A percentile compares a stretch with the other conserved stretches of the same genome.
These are phyloP conservation scores for Parachaetomium inaequale DNA, from an alignment of 495 filamentous ascomycete species.

Conservation along the genomic window DNA sequence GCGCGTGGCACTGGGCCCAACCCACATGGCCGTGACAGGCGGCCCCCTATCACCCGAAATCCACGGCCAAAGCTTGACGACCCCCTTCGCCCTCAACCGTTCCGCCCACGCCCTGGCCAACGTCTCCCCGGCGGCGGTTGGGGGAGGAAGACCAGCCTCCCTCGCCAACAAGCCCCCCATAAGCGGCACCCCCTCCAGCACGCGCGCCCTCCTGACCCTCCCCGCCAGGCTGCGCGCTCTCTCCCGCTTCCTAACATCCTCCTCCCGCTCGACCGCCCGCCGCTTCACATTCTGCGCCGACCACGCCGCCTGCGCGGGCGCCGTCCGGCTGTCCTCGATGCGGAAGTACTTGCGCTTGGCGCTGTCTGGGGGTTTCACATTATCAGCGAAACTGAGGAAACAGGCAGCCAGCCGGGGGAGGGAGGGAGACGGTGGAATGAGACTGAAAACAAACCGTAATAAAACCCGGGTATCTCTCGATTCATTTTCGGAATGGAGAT, in stretches of 20 bases:
- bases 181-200: not conserved
- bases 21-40: constrained; percentile 24
- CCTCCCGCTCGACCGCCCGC: constrained; percentile 27
- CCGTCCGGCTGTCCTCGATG: constrained; percentile 36
- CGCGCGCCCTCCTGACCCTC: constrained; percentile 25
- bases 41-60: not conserved
- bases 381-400: not conserved
- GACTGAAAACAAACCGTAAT: constrained; percentile 37
- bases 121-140: no score
- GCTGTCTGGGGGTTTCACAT: constrained; percentile 30
- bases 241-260: constrained; percentile 10
- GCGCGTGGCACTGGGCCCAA: constrained; percentile 23
- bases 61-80: constrained; percentile 5
- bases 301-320: constrained; percentile 35
- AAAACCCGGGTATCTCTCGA: constrained; percentile 38
- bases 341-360: constrained; percentile 49
- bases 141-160: no score
- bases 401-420: not conserved
- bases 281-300: constrained; percentile 39
- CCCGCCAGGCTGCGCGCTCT: constrained; percentile 5
- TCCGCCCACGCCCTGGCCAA: constrained; percentile 15
- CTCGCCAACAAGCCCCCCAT: constrained; percentile 19
- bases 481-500: constrained; percentile 3
- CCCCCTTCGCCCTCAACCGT: constrained; percentile 24
- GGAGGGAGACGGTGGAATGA: not conserved